phyloP scores from a whole-genome alignment of 495 filamentous ascomycete genomes.

The Chaetomium fimeti region DNA sequence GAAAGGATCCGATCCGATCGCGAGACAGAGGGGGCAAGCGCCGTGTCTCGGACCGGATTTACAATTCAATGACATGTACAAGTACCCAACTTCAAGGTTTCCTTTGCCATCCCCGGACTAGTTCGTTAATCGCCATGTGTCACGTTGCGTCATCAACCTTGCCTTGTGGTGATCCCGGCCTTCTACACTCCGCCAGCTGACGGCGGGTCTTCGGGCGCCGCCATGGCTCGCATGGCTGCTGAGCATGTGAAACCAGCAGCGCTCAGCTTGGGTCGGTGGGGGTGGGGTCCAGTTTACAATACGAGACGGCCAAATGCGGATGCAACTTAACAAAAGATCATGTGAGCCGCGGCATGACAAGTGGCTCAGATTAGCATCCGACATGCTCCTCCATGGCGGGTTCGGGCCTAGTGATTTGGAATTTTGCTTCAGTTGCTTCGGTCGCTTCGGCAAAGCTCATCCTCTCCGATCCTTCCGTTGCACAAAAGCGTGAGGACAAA shows the following conservation, averaged over 20 bases:
- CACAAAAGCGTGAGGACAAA: too few relatives aligned
- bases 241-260: background rate
- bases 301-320: background rate
- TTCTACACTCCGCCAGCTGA: background rate
- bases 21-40: too few relatives aligned
- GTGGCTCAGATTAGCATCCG: background rate
- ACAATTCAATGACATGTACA: background rate
- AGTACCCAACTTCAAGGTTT: too few relatives aligned
- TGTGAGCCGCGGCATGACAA: background rate
- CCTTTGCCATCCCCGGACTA: too few relatives aligned
- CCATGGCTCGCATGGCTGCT: background rate
- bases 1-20: background rate
- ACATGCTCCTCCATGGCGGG: background rate
- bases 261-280: background rate
- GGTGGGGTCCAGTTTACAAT: background rate
- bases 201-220: background rate
- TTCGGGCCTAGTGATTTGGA: background rate
- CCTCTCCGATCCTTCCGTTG: background rate
- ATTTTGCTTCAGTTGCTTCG: background rate
- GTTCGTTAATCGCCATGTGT: background rate
- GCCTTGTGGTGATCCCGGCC: background rate
- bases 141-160: slow-evolving; percentile 16
- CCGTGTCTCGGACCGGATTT: slow-evolving; percentile 1
- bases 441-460: background rate
- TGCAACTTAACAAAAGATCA: background rate